Conservation (phyloP, 371 early-diverging fungal genomes). For the Circinella umbellata region DNA sequence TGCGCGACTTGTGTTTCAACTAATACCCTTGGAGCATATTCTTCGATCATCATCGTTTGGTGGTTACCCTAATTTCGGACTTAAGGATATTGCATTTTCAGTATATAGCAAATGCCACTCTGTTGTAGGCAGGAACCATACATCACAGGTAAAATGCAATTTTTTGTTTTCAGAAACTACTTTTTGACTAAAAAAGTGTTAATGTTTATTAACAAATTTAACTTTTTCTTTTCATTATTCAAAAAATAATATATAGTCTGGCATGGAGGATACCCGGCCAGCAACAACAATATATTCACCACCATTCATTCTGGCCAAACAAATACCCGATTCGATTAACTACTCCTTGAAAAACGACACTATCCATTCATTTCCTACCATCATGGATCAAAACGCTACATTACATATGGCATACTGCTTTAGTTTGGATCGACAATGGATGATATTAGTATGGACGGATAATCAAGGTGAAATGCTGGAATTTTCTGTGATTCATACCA, state of each 20-base stretch:
- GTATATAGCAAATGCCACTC: conserved; percentile 62
- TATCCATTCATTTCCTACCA: conserved; percentile 26
- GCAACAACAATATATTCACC: conserved; percentile 54
- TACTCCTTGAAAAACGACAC: conserved; percentile 47
- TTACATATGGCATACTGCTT: conserved; percentile 64
- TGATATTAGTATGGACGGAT: conserved; percentile 65
- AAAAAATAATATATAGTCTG: conserved; percentile 7
- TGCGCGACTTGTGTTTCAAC: conserved; percentile 54
- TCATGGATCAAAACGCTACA: conserved; percentile 38
- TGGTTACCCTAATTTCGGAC: conserved; percentile 58
- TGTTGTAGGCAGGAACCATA: conserved; percentile 38
- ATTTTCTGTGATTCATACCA: conserved; percentile 31
- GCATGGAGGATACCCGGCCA: conserved; percentile 24
- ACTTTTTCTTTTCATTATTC: background rate
- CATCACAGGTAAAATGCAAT: conserved; percentile 19
- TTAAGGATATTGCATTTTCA: conserved; percentile 67
- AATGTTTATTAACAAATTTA: too few relatives aligned
- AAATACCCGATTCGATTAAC: conserved; percentile 41
- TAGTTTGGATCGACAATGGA: conserved; percentile 62
- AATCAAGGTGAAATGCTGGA: conserved; percentile 63
- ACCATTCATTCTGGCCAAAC: conserved; percentile 56
- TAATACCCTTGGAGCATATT: conserved; percentile 67
- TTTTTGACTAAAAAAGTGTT: too few relatives aligned
- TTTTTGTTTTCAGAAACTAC: too few relatives aligned
- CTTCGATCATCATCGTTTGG: conserved; percentile 57